Evolutionary conservation across 345 rosid genomes (phyloP).

Genomic region (Eucalyptus pauciflora): DNA sequence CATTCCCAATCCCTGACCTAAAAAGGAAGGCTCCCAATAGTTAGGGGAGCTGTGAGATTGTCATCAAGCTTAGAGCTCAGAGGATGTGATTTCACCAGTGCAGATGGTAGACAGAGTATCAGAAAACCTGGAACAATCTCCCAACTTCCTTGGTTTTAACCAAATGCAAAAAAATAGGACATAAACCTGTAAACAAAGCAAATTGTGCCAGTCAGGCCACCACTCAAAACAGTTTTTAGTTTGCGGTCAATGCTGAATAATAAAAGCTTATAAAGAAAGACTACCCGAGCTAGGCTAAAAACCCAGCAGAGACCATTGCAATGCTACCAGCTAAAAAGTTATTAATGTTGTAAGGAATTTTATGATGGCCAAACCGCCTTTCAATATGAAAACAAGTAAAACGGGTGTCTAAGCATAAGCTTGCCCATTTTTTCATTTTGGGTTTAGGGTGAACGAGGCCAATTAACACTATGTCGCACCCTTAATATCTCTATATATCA

Average conservation of each 20-base stretch:
- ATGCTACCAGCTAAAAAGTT: slow-evolving; percentile 82
- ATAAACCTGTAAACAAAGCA: slow-evolving; percentile 27
- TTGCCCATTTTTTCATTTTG: neutral
- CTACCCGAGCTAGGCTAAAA: slow-evolving; percentile 53
- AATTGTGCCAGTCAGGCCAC: neutral
- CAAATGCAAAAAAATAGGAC: slow-evolving; percentile 59
- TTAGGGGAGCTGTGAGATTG: slow-evolving; percentile 68
- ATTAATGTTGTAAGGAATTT: slow-evolving; percentile 63
- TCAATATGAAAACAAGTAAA: slow-evolving; percentile 30
- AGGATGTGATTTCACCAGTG: slow-evolving; percentile 72
- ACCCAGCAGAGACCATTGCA: slow-evolving; percentile 62
- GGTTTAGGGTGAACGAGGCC: neutral
- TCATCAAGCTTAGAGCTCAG: slow-evolving; percentile 69
- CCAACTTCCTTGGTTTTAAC: slow-evolving; percentile 33
- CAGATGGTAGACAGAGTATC: slow-evolving; percentile 51
- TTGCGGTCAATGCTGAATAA: neutral
- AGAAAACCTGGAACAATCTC: slow-evolving; percentile 50
- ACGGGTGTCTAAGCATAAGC: neutral
- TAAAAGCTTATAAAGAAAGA: neutral
- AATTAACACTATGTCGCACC: neutral
- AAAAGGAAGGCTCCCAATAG: slow-evolving; percentile 35
- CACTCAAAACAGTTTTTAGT: neutral
- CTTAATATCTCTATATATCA: neutral
- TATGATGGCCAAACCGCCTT: slow-evolving; percentile 47
- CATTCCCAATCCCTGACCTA: neutral